A percentile compares a stretch with the other conserved stretches of the same genome.
Conservation (phyloP, 441 rosid species). For the Adansonia madagascariensis region DNA sequence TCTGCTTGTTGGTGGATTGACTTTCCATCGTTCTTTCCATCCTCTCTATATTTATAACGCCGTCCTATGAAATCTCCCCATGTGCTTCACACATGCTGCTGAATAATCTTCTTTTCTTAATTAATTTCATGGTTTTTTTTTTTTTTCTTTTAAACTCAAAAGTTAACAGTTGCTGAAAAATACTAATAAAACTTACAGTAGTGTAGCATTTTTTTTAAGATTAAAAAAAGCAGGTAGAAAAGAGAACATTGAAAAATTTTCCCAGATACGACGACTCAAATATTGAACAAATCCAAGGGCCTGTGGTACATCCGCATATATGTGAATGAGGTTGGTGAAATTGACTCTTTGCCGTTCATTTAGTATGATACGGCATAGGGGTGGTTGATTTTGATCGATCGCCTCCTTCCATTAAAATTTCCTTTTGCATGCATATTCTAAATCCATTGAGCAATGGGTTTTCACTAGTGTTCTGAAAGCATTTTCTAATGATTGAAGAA, state of each 20-base stretch:
- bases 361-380: neutral
- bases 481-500: neutral
- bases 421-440: neutral
- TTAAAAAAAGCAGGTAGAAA: neutral
- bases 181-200: neutral
- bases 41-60: slow-evolving; percentile 31
- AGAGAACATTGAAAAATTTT: neutral
- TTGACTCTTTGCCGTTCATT: neutral
- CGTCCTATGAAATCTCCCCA: slow-evolving; percentile 22
- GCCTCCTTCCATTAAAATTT: slow-evolving; percentile 3
- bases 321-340: neutral
- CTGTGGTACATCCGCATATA: neutral
- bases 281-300: neutral
- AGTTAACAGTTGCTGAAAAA: no score
- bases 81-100: slow-evolving; percentile 32
- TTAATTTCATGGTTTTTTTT: neutral
- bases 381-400: neutral
- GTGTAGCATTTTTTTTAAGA: neutral
- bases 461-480: neutral
- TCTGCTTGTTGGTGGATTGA: slow-evolving; percentile 13
- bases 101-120: neutral
- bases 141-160: neutral
- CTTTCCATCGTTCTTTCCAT: neutral
- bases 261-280: neutral
- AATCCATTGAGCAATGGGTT: neutral